Conservation (phyloP, 768 basidiomycete species). For the Boletus patriciae region DNA sequence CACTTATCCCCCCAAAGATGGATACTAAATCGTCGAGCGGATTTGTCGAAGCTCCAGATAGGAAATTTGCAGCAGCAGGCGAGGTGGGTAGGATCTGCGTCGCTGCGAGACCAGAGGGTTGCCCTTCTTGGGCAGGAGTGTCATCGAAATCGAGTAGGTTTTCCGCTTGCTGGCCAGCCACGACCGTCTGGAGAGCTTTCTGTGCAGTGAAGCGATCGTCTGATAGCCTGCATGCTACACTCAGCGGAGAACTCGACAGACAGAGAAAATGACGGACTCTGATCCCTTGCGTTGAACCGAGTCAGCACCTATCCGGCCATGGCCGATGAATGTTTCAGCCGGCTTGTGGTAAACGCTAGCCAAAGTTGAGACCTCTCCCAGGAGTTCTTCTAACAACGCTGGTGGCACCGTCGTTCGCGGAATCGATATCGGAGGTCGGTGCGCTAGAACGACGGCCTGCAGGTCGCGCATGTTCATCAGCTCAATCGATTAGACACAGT, state of each 20-base stretch:
- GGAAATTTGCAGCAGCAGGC: constrained; percentile 70
- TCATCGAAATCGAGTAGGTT: constrained; percentile 96
- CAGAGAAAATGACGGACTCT: constrained; percentile 47
- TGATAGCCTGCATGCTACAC: constrained; percentile 39
- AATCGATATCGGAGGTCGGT: constrained; percentile 90
- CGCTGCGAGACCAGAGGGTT: constrained; percentile 76
- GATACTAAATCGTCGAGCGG: constrained; percentile 93
- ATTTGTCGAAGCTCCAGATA: constrained; percentile 80
- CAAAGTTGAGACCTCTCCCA: constrained; percentile 84
- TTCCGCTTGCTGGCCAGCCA: constrained; percentile 88
- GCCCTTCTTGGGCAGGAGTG: constrained; percentile 49
- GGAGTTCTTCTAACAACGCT: constrained; percentile 84
- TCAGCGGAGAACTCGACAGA: constrained; percentile 4
- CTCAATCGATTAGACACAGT: not conserved
- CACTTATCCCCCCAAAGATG: constrained; percentile 69
- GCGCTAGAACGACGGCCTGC: constrained; percentile 84
- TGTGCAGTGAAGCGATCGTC: constrained; percentile 75
- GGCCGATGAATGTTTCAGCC: constrained; percentile 91
- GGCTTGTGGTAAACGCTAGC: constrained; percentile 99
- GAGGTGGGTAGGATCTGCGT: constrained; percentile 70
- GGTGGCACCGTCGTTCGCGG: constrained; percentile 89
- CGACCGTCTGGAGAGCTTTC: constrained; percentile 87
- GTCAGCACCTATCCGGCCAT: constrained; percentile 84
- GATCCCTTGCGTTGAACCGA: constrained; percentile 62
- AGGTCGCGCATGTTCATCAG: constrained; percentile 1